These are phyloP conservation scores for Thelonectria discophora DNA, from an alignment of 2,329 filamentous ascomycete genomes.

Conservation along the genomic window DNA sequence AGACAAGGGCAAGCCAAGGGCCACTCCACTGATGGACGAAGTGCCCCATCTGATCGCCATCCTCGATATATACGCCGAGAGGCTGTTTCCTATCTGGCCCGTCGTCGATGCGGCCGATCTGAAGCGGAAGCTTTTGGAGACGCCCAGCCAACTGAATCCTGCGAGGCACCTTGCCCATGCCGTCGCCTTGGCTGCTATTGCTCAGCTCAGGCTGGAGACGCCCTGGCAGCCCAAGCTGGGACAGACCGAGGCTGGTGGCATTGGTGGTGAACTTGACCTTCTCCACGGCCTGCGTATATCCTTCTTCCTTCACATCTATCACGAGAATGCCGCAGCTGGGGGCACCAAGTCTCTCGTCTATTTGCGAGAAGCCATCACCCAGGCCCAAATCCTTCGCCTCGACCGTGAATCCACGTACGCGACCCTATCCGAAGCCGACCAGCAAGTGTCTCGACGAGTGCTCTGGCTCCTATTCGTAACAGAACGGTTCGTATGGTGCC, in stretches of 20 bases:
- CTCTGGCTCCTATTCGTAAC: conserved; percentile 61
- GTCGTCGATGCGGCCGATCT: conserved; percentile 57
- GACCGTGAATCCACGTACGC: conserved; percentile 55
- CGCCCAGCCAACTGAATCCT: conserved; percentile 43
- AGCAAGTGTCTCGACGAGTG: conserved; percentile 56
- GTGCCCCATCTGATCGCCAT: conserved; percentile 41
- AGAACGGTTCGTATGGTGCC: conserved; percentile 44
- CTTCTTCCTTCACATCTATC: conserved; percentile 62
- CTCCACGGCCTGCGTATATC: conserved; percentile 56
- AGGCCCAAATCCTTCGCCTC: conserved; percentile 59
- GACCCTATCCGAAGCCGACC: conserved; percentile 48
- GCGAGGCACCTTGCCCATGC: conserved; percentile 55
- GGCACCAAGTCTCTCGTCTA: conserved; percentile 58
- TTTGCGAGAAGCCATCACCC: conserved; percentile 60
- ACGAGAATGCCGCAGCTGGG: conserved; percentile 58
- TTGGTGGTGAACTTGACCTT: conserved; percentile 43
- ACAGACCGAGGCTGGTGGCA: conserved; percentile 40
- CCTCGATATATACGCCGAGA: conserved; percentile 58
- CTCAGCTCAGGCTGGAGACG: conserved; percentile 56
- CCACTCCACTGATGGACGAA: conserved; percentile 30
- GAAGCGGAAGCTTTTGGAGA: conserved; percentile 48
- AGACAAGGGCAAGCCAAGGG: conserved; percentile 4
- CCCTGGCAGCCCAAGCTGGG: conserved; percentile 40
- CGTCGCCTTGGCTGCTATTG: conserved; percentile 58
- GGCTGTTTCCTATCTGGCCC: conserved; percentile 62